Evolutionary conservation across 345 rosid genomes (phyloP), one percentile per base, ranked within the genome.

Genomic region (Raphanus raphanistrum): DNA sequence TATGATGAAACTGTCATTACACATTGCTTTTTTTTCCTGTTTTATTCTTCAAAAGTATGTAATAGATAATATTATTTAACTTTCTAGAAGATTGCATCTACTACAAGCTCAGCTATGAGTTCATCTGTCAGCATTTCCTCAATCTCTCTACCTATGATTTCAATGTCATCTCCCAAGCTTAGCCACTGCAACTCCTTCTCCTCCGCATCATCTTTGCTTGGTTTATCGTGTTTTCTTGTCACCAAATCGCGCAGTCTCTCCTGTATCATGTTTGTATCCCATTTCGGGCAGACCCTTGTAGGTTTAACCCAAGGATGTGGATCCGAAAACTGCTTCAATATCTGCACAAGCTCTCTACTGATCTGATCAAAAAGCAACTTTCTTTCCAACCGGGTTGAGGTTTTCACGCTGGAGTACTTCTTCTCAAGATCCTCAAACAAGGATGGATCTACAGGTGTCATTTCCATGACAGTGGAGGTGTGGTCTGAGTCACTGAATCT

Each of bases 391-490:
- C 85, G 86, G 5, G 82, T 69, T 68, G 86, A 87, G 62, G 84
- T 76, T 65, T 71, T 75, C 64, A 69, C 71, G 43, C 57, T 41
- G 2, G 76, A 66, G 77, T 90, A 88, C 72, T 84, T 87, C 80
- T 88, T 86, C 87, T 96, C 98, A 0, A 93, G 90, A 76, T 88
- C 89, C 74, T 90, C 88, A 1, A 93, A 96, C 62, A 90, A 79
- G 9, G 55, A 29, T 16, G 90, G 90, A 57, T 78, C 88, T 73
- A 90, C 82, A 0, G 97, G 92, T 74, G 83, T 79, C 10, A 36
- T 36, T 4, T 84, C 84, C 75, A 85, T 43, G 82, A 86, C 79
- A 61, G 76, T 76, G 55, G 21, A 21, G 21, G 72, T 84, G 8
- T 79, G 85, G 77, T 88, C 84, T 5, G 81, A 68, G 64, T 82